These are phyloP conservation scores for Elymus sibiricus DNA, from an alignment of 176 grass and related monocot species.

Conservation along the genomic window DNA sequence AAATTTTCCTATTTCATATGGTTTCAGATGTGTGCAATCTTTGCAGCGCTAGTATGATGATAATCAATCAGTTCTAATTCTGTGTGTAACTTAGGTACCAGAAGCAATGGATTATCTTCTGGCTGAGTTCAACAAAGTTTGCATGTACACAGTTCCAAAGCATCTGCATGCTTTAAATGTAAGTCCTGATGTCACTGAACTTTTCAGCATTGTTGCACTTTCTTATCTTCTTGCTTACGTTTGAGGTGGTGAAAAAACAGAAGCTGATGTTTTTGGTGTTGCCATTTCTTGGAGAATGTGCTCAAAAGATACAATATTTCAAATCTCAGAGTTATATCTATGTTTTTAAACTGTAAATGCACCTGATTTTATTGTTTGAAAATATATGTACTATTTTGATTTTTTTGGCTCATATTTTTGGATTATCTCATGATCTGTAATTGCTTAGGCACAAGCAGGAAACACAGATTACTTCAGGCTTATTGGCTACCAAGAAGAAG, in stretches of 20 bases:
- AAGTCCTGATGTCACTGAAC: conserved; percentile 34
- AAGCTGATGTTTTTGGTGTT: neutral
- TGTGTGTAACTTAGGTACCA: conserved; percentile 50
- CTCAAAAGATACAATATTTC: conserved; percentile 4
- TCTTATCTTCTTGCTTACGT: conserved; percentile 18
- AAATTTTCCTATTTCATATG: neutral
- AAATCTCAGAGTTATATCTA: conserved; percentile 2
- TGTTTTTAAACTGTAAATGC: neutral
- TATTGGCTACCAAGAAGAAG: conserved; percentile 77
- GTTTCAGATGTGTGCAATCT: neutral
- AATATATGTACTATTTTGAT: neutral
- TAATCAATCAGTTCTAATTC: neutral
- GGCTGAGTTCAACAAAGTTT: conserved; percentile 86
- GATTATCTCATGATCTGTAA: neutral
- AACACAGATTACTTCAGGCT: conserved; percentile 61
- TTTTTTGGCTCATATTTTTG: neutral
- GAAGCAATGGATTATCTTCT: conserved; percentile 85
- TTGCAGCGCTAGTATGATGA: conserved; percentile 3
- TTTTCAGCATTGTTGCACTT: neutral
- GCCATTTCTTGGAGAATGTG: neutral
- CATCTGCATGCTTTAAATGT: conserved; percentile 88
- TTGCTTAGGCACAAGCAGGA: conserved; percentile 51
- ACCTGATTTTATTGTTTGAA: neutral
- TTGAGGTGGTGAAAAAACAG: neutral
- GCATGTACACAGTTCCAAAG: conserved; percentile 91